phyloP scores from a whole-genome alignment of 2,329 filamentous ascomycete species.

The Pseudocercospora crystallina region DNA sequence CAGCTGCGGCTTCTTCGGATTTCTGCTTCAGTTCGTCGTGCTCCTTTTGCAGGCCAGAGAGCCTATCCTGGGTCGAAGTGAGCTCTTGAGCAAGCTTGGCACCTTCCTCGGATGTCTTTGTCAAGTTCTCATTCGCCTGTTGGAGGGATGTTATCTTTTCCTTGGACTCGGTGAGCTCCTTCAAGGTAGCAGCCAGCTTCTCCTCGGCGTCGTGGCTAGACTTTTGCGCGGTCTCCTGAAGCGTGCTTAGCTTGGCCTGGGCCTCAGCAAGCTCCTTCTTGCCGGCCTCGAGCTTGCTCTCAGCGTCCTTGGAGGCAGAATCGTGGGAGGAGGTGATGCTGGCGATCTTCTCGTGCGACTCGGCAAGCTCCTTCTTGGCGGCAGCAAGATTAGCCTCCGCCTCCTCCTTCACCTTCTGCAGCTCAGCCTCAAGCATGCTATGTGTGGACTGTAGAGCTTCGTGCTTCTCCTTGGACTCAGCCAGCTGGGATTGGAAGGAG shows the following conservation, averaged over 20 bases:
- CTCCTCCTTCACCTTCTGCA: constrained; percentile 15
- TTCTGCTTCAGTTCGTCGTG: constrained; percentile 22
- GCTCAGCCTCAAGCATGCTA: constrained; percentile 11
- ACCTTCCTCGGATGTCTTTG: constrained; percentile 18
- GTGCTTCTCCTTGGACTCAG: constrained; percentile 13
- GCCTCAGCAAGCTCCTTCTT: constrained; percentile 19
- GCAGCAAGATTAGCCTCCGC: constrained; percentile 14
- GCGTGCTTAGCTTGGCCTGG: constrained; percentile 16
- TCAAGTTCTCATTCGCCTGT: constrained; percentile 17
- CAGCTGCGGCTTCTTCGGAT: constrained; percentile 15
- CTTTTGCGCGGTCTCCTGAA: constrained; percentile 12
- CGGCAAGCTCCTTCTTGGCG: constrained; percentile 17
- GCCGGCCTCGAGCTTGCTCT: constrained; percentile 13
- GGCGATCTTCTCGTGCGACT: constrained; percentile 13
- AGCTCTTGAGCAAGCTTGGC: constrained; percentile 19
- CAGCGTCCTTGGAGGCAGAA: constrained; percentile 15
- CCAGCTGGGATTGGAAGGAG: constrained; percentile 14
- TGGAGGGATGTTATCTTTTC: constrained; percentile 20
- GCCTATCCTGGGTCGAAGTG: constrained; percentile 14
- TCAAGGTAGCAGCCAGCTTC: constrained; percentile 11
- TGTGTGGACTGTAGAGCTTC: constrained; percentile 13
- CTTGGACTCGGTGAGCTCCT: constrained; percentile 18
- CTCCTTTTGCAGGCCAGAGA: constrained; percentile 17
- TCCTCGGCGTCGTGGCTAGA: constrained; percentile 10
- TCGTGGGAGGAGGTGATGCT: constrained; percentile 12